phyloP scores from a whole-genome alignment of 768 basidiomycete species.

The Lactifluus echinatus region DNA sequence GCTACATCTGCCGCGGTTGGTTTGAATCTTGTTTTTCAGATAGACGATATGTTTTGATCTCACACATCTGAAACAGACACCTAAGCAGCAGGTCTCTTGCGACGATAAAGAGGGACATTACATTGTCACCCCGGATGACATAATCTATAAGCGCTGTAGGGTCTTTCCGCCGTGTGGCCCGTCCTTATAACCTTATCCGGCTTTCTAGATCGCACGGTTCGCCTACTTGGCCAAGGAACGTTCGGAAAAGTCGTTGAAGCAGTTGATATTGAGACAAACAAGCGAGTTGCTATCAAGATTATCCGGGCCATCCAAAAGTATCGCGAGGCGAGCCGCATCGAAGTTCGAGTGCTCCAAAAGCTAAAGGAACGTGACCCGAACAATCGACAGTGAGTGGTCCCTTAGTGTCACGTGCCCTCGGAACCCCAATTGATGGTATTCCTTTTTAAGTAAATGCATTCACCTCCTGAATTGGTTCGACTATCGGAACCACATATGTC shows the following conservation, averaged over 20 bases:
- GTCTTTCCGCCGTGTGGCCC: neutral
- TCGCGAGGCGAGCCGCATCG: conserved; percentile 96
- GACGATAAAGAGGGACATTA: conserved; percentile 99
- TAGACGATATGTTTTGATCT: conserved; percentile 25
- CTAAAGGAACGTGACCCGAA: conserved; percentile 82
- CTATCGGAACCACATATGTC: conserved; percentile 93
- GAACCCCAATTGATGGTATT: conserved; percentile 19
- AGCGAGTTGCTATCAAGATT: conserved; percentile 92
- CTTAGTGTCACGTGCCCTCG: conserved; percentile 4
- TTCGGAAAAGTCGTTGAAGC: conserved; percentile 99
- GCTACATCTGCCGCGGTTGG: conserved; percentile 61
- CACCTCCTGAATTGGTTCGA: conserved; percentile 93
- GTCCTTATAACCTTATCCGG: conserved; percentile 4
- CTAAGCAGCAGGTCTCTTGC: conserved; percentile 64
- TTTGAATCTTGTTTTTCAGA: conserved; percentile 24
- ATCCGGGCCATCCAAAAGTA: conserved; percentile 98
- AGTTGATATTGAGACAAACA: conserved; percentile 64
- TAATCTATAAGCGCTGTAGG: conserved; percentile 81
- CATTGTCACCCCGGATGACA: conserved; percentile 86
- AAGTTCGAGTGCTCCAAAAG: conserved; percentile 88
- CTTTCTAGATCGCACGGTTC: conserved; percentile 79
- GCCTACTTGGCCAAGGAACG: conserved; percentile 90
- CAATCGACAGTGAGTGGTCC: conserved; percentile 70
- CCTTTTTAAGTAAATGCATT: conserved; percentile 79
- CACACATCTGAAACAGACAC: conserved; percentile 37